Evolutionary conservation across 257 asterid species (phyloP).

Genomic region (Primulina huaijiensis): DNA sequence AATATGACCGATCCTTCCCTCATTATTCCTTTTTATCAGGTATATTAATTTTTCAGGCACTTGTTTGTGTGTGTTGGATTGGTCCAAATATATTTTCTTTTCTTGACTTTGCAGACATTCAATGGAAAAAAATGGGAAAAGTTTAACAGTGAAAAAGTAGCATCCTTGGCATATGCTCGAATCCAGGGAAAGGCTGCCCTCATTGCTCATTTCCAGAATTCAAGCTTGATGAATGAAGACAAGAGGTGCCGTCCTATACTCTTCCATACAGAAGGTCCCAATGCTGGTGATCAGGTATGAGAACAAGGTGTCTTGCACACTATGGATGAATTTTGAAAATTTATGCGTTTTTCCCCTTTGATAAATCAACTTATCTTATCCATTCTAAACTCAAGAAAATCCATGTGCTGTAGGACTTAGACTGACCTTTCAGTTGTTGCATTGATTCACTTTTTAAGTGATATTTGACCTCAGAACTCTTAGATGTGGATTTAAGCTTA

Average conservation of each 20-base stretch:
- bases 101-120: constrained; percentile 54
- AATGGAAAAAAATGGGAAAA: constrained; percentile 99
- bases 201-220: constrained; percentile 95
- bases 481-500: not conserved
- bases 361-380: constrained; percentile 17
- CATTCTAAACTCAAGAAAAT: not conserved
- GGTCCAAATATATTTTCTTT: constrained; percentile 9
- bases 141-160: constrained; percentile 97
- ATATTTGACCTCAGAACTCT: not conserved
- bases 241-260: constrained; percentile 98
- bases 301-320: not conserved
- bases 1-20: constrained; percentile 91
- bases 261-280: constrained; percentile 98
- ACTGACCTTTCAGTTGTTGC: not conserved
- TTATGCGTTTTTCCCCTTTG: not conserved
- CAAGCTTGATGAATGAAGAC: constrained; percentile 99
- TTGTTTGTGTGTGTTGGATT: constrained; percentile 7
- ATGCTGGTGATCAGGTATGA: constrained; percentile 98
- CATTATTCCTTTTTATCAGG: constrained; percentile 84
- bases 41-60: constrained; percentile 28
- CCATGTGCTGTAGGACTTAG: not conserved
- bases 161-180: constrained; percentile 95
- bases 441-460: not conserved
- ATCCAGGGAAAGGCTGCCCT: constrained; percentile 97
- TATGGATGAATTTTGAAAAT: not conserved